These are phyloP conservation scores for Pseudogymnoascus sp. DNA, from an alignment of 2,329 filamentous ascomycete species.

Conservation along the genomic window DNA sequence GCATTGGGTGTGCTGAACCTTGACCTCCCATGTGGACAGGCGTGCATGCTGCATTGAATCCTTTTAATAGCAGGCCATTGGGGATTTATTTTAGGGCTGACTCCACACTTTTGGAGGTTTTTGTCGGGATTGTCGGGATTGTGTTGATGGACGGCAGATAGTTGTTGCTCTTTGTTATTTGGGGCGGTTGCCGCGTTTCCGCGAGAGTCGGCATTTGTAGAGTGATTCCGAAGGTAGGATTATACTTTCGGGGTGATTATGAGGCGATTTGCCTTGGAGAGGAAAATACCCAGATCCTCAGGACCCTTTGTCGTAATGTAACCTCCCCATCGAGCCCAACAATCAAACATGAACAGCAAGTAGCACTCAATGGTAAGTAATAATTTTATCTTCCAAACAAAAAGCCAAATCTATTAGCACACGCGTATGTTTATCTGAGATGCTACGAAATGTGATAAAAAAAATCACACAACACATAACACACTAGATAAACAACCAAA, in stretches of 20 bases:
- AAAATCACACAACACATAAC: neutral
- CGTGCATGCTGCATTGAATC: neutral
- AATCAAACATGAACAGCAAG: neutral
- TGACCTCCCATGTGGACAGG: neutral
- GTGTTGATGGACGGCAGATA: neutral
- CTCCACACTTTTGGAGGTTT: neutral
- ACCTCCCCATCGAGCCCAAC: neutral
- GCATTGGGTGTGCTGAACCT: neutral
- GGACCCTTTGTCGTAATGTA: neutral
- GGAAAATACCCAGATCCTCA: neutral
- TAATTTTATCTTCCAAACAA: neutral
- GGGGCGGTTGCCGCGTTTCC: neutral
- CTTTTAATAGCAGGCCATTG: slow-evolving; percentile 7
- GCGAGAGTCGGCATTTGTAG: neutral
- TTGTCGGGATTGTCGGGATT: neutral
- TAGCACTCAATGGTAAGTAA: neutral
- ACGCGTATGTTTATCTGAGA: neutral
- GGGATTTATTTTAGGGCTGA: neutral
- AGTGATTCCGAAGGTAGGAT: neutral
- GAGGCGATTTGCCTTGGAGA: neutral
- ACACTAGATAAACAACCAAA: neutral
- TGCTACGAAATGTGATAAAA: slow-evolving; percentile 1
- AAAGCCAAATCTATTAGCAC: slow-evolving; percentile 2
- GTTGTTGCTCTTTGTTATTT: neutral
- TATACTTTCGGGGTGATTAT: neutral